Percentiles rank a stretch among this genome's conserved stretches.
phyloP scores from a whole-genome alignment of 1,284 basidiomycete genomes.

The Meripilus lineatus region DNA sequence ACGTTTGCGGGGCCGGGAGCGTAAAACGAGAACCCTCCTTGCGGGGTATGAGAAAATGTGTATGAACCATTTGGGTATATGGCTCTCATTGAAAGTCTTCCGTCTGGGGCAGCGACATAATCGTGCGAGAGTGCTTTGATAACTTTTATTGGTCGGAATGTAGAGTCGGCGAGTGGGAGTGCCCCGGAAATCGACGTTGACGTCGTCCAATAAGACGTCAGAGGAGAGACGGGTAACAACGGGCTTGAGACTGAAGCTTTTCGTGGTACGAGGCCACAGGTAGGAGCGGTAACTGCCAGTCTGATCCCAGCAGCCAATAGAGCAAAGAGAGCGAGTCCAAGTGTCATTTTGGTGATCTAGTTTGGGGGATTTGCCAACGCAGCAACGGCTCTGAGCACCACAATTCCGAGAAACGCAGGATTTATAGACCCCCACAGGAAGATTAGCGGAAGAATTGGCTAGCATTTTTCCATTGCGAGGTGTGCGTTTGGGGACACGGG shows the following conservation, averaged over 20 bases:
- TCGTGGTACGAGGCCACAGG: neutral
- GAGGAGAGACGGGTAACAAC: slow-evolving; percentile 40
- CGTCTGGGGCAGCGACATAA: slow-evolving; percentile 41
- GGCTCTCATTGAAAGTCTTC: slow-evolving; percentile 43
- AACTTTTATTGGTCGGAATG: slow-evolving; percentile 22
- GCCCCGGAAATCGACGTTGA: slow-evolving; percentile 22
- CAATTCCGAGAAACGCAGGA: no score
- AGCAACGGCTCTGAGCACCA: no score
- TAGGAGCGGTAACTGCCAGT: neutral
- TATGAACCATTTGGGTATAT: slow-evolving; percentile 53
- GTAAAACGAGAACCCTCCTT: slow-evolving; percentile 61
- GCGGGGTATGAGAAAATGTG: slow-evolving; percentile 46
- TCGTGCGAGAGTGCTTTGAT: slow-evolving; percentile 31
- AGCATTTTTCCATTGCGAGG: no score
- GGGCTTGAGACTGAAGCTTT: slow-evolving; percentile 24
- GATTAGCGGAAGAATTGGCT: no score
- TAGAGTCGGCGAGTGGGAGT: slow-evolving; percentile 31
- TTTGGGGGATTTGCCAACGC: no score
- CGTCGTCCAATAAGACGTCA: slow-evolving; percentile 38
- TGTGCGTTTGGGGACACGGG: no score
- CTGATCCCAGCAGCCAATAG: neutral
- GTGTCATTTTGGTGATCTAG: no score
- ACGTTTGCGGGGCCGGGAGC: slow-evolving; percentile 38
- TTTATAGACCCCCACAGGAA: no score
- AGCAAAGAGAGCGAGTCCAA: no score